Base-by-base conservation (phyloP, 2,329 filamentous ascomycete genomes). In the Aschersonia sp. region DNA sequence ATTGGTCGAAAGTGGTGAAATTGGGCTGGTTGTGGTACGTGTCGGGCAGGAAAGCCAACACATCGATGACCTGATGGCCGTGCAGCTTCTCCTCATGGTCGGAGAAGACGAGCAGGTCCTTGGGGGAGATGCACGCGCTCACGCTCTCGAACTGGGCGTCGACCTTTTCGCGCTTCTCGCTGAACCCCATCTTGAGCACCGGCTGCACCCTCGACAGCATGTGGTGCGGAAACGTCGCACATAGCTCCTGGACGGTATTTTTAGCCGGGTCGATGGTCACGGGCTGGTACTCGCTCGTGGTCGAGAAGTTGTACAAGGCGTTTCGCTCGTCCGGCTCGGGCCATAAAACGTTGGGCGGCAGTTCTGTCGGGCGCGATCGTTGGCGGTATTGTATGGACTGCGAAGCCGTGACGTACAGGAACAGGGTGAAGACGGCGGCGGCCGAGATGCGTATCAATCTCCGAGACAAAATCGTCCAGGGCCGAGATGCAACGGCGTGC, bases 101-200 rank as follows among this genome's bases (percentile, higher is more conserved):
- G 47, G 73, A 75, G 54, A 73, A 70, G 52, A 77, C 61, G 45
- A 74, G 62, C 9, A 74, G 58, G 10, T 65, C 61, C 35, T 52
- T 55, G 1, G 63, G 58, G 4, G 51, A 53, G 30, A 76, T 70
- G 58, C 69, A 77, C 28, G 71, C 70, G 45, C 74, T 75, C 32
- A 74, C 70, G 51, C 69, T 75, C 42, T 66, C 59, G 42, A 79
- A 60, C 47, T 77, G 73, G 4, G 71, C 65, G 30, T 62, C 56
- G 4, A 62, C 28, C 46, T 44, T 43, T n/a, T 30, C 46, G 10
- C 41, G 12, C 6, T 30, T 44, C 31, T 53, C 60, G 47, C 59
- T 57, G 30, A 63, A 59, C 30, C 60, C 60, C 49, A 62, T 58
- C 51, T 63, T 63, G 40, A 63, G 51, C 38, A 63, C 59, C 29